Evolutionary conservation across 345 rosid genomes (phyloP).

Genomic region (Anacardium occidentale): DNA sequence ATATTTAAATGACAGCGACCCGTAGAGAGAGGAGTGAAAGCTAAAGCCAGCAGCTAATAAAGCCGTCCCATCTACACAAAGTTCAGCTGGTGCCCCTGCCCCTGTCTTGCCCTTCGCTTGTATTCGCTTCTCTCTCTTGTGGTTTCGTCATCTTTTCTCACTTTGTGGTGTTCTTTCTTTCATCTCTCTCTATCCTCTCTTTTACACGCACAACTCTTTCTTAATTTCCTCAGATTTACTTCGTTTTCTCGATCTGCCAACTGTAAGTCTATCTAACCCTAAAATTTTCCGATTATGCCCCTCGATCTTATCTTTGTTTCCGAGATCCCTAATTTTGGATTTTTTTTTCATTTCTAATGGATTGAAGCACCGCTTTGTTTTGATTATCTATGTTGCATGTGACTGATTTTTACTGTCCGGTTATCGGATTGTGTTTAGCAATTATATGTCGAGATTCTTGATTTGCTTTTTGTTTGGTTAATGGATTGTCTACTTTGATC

Average conservation of each 20-base stretch:
- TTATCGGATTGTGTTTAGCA: constrained; percentile 13
- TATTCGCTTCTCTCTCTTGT: constrained; percentile 12
- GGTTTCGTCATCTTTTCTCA: constrained; percentile 8
- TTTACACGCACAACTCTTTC: constrained; percentile 1
- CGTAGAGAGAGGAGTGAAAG: constrained; percentile 2
- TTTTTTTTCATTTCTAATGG: background rate
- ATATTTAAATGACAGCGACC: constrained; percentile 37
- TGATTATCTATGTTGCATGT: constrained; percentile 6
- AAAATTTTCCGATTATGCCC: constrained; percentile 14
- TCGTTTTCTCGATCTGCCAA: constrained; percentile 32
- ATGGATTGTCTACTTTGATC: constrained; percentile 10
- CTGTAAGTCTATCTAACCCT: constrained; percentile 44
- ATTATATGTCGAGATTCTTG: background rate
- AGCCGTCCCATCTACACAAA: constrained; percentile 27
- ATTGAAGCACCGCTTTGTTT: background rate
- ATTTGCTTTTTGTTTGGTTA: constrained; percentile 11
- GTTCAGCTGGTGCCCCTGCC: background rate
- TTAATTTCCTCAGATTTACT: constrained; percentile 37
- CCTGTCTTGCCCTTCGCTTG: background rate
- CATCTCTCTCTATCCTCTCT: constrained; percentile 15
- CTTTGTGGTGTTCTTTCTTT: constrained; percentile 16
- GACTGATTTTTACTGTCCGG: background rate
- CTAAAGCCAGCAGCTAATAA: constrained; percentile 25
- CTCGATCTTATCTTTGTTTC: constrained; percentile 14
- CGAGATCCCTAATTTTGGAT: constrained; percentile 34